These are phyloP conservation scores for Hydrangea macrophylla DNA, from an alignment of 148 eudicot genomes.

Conservation along the genomic window DNA sequence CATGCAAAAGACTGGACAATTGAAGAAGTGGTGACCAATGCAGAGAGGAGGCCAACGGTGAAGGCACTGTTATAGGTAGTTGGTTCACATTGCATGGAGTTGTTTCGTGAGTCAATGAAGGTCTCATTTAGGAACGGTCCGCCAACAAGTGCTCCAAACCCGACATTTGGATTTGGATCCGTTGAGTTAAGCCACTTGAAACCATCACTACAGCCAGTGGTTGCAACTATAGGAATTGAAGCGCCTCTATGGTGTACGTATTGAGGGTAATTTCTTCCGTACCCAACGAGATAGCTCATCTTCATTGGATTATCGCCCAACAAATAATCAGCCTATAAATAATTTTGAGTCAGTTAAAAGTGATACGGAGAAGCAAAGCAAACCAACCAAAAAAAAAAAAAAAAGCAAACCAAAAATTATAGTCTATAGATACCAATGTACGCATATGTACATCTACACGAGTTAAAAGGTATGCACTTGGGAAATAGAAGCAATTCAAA, in stretches of 20 bases:
- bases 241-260: conserved; percentile 79
- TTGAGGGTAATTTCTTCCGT: conserved; percentile 57
- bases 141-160: conserved; percentile 72
- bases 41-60: conserved; percentile 65
- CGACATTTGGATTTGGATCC: conserved; percentile 66
- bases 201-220: conserved; percentile 56
- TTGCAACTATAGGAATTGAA: conserved; percentile 60
- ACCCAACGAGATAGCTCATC: conserved; percentile 71
- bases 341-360: background rate
- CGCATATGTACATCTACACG: no score
- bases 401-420: no score
- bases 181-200: conserved; percentile 57
- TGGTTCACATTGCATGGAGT: conserved; percentile 67
- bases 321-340: conserved; percentile 60
- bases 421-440: no score
- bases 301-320: conserved; percentile 68
- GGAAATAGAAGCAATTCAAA: background rate
- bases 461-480: background rate
- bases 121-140: conserved; percentile 76
- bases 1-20: conserved; percentile 39
- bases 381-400: background rate
- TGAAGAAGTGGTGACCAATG: conserved; percentile 56
- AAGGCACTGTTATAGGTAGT: conserved; percentile 70
- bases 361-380: background rate
- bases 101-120: conserved; percentile 54